Percentiles rank a stretch among this genome's conserved stretches.
Conservation (phyloP, 1,284 basidiomycete genomes). For the Papiliotrema flavescens region DNA sequence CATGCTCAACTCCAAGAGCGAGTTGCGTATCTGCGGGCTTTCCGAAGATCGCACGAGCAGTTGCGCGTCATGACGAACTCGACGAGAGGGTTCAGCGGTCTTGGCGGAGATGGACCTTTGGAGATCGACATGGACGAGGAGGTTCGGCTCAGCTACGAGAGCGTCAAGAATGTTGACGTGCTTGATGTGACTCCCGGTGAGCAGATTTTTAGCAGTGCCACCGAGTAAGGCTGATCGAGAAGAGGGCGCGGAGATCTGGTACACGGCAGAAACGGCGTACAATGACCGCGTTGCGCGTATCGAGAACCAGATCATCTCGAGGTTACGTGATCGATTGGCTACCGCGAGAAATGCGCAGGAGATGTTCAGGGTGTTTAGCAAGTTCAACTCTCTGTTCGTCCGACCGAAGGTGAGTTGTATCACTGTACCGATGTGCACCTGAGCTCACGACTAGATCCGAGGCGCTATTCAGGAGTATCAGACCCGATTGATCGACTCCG, state of each 20-base stretch:
- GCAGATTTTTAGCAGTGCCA: conserved; percentile 25
- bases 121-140: conserved; percentile 91
- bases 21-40: conserved; percentile 79
- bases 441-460: conserved; percentile 61
- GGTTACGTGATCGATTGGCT: conserved; percentile 85
- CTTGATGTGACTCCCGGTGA: conserved; percentile 83
- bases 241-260: conserved; percentile 99
- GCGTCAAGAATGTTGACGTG: conserved; percentile 92
- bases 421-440: background rate
- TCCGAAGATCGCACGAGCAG: conserved; percentile 97
- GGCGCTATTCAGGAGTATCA: conserved; percentile 99
- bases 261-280: conserved; percentile 92
- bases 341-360: conserved; percentile 96
- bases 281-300: conserved; percentile 96
- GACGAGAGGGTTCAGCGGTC: conserved; percentile 76
- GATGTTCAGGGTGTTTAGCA: conserved; percentile 98
- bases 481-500: conserved; percentile 93
- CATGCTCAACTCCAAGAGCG: conserved; percentile 90
- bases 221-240: conserved; percentile 7
- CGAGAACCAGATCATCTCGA: conserved; percentile 96
- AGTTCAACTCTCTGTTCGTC: conserved; percentile 96
- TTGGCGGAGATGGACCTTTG: conserved; percentile 62
- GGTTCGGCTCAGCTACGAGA: conserved; percentile 90
- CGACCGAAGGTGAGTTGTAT: conserved; percentile 77
- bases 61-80: conserved; percentile 95